Evolutionary conservation across 2,329 filamentous ascomycete genomes (phyloP), one percentile per base, ranked within the genome.

Genomic region (Ambrosiella beaveri): DNA sequence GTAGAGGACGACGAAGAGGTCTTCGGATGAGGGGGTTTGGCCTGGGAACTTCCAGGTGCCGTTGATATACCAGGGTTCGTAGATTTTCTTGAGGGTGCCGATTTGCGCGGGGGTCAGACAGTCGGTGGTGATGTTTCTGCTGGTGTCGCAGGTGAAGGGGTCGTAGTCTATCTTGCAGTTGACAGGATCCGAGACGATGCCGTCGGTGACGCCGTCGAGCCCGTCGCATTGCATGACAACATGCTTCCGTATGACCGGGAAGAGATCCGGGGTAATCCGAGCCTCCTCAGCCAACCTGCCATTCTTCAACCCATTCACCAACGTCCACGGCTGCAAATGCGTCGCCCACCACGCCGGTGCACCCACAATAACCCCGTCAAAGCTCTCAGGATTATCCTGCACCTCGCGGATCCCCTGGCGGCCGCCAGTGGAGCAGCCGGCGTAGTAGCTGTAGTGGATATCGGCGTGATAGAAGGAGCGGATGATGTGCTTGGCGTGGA

Each of bases 381-480:
- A 74, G 63, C 75, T 63, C 58, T 73, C 70, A 7, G 71, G 72
- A 62, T 71, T 78, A 13, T 75, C 71, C 66, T 67, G 72, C 1
- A 65, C 66, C 55, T 70, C 69, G 65, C 79, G 62, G 13, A 76
- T 64, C n/a, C 75, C 75, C 66, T 78, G 74, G 1, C 75, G 67
- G 5, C 75, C 76, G 17, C 76, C 76, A 0, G 74, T 76, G 1
- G 72, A 75, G 63, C 75, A 77, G 45, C 75, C 76, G 8, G 70
- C 65, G 62, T 73, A 76, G 64, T 76, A 77, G 56, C 54, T 58
- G 52, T 51, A 56, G 19, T 69, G 58, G 50, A 68, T 68, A 2
- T 65, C 60, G n/a, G 62, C 55, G 5, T 67, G 65, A 62, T 81
- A 81, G 66, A 75, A 80, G 0, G 68, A 66, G 38, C 73, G 63